Percentiles rank a stretch among this genome's conserved stretches.
Conservation (phyloP, 2,329 filamentous ascomycete species). For the Biscogniauxia sp. region DNA sequence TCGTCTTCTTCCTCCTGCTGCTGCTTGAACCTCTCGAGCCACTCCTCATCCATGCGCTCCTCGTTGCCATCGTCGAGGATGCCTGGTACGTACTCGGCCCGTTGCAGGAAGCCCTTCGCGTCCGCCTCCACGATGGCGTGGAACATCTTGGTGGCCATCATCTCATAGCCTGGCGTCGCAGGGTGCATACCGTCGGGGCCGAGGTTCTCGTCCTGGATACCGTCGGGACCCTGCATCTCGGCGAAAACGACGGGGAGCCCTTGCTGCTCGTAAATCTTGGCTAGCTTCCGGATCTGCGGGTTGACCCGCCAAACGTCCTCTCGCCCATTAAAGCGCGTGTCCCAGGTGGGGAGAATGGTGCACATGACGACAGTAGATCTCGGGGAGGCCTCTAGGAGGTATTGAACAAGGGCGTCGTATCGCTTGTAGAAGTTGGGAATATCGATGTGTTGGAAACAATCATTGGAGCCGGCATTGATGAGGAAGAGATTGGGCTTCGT, state of each 20-base stretch:
- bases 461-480: constrained; percentile 37
- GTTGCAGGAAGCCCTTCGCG: constrained; percentile 30
- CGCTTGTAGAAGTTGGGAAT: constrained; percentile 34
- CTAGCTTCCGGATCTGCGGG: constrained; percentile 31
- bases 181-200: constrained; percentile 32
- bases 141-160: constrained; percentile 35
- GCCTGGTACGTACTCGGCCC: constrained; percentile 27
- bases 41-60: constrained; percentile 28
- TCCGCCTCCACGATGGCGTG: constrained; percentile 33
- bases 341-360: constrained; percentile 32
- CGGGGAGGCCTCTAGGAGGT: constrained; percentile 32
- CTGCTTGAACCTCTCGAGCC: constrained; percentile 22
- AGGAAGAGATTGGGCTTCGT: constrained; percentile 34
- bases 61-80: constrained; percentile 32
- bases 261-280: constrained; percentile 29
- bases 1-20: constrained; percentile 28
- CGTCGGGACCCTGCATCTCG: constrained; percentile 34
- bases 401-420: constrained; percentile 31
- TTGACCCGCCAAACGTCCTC: constrained; percentile 32
- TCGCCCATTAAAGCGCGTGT: constrained; percentile 33
- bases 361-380: constrained; percentile 31
- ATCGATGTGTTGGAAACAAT: constrained; percentile 34
- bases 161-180: constrained; percentile 32
- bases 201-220: constrained; percentile 30
- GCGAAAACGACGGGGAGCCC: constrained; percentile 32